Evolutionary conservation across 495 filamentous ascomycete genomes (phyloP), one percentile per base, ranked within the genome.

Genomic region (Cercophora newfieldiana): DNA sequence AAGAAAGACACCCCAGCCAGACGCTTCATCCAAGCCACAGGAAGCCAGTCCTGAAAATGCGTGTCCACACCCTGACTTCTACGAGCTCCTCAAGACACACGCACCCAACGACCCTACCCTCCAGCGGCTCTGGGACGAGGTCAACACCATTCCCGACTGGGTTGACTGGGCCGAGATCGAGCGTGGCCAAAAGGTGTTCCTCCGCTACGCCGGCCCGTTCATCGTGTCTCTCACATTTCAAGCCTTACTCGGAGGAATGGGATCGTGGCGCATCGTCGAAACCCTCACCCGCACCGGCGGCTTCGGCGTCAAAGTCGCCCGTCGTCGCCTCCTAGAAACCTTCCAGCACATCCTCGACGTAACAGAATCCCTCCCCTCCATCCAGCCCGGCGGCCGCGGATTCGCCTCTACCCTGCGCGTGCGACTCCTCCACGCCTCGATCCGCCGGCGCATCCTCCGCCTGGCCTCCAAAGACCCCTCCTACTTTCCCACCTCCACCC

Each of bases 101-200:
- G 80, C 80, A 7, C 68, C 77, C 10, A 75, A 80, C 7, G 85
- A 93, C 71, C 78, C 82, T 7, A 84, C 82, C 59, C 79, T 93
- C 30, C 68, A 76, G 8, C 69, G 82, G 31, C 72, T 96, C 6
- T 93, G 91, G 91, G 72, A 66, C 0, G 82, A 94, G 70, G 79
- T 91, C 57, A 89, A 87, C 68, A 88, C 85, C 0, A 75, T 93
- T 21, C 92, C 91, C 0, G 77, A 82, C 16, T 96, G 91, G 91
- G 92, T 96, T 1, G 87, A 93, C 74, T 95, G 90, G 91, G 81
- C 84, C 10, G 90, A 93, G 72, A 89, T 96, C 67, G 77, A 83
- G 66, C 77, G 90, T 69, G 90, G 87, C 0, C 90, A 92, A 72
- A 80, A 86, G 25, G 82, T 89, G 0, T 90, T 89, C 69, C 90